Evolutionary conservation across 768 basidiomycete species (phyloP), one percentile per base, ranked within the genome.

Genomic region (Suillus cothurnatus): DNA sequence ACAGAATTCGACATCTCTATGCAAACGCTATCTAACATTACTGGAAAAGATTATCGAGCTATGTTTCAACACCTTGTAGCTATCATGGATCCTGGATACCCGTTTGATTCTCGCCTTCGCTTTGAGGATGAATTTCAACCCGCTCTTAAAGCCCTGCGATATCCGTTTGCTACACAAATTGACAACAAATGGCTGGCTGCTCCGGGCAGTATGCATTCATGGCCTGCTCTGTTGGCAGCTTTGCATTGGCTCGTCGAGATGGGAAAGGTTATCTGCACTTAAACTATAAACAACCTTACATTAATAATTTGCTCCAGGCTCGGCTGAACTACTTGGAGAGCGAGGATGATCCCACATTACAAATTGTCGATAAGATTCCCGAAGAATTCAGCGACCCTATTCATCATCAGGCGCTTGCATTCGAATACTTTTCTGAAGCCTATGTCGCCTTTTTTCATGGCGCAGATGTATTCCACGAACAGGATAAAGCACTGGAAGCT

Each of bases 221-320:
- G 97, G 97, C 93, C 94, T 0, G 82, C 87, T 26, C 77, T 97
- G 31, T 81, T 99, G 19, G 97, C 92, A 26, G 91, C 93, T 71
- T 74, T 99, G 39, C 92, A 96, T 76, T 99, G 97, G 97, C 79
- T 99, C 17, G 93, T 92, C 9, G 90, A 93, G 70, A 76, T 93
- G 68, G 90, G 91, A 71, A 91, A 90, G 80, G 97, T 96, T 70
- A 32, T 82, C 74, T n/a, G 6, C 26, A 28, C 61, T 64, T 36
- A 14, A 61, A 64, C n/a, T 0, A 45, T 60, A 21, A 7, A 26
- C 15, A 23, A 8, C 17, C 1, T 28, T 64, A 17, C 58, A 56
- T 52, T 62, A 49, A 58, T 34, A 49, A 43, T 39, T n/a, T 50
- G n/a, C n/a, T 17, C 34, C 55, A 80, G 77, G 77, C 71, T 57